Evolutionary conservation across 306 rosid genomes (phyloP), one percentile per base, ranked within the genome.

Genomic region (Trichosanthes truncata): DNA sequence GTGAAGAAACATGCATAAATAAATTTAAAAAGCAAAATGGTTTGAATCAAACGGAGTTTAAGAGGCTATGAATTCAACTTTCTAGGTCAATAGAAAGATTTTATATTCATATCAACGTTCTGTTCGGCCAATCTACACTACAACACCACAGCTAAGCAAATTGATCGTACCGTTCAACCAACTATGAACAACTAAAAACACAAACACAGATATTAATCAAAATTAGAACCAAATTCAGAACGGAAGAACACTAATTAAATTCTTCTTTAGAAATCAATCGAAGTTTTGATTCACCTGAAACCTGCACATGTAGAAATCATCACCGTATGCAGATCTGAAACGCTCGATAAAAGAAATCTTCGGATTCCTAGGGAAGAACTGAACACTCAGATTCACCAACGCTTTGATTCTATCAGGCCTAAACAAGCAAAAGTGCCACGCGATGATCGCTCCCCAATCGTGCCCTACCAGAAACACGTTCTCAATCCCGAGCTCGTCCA

Each of bases 221-320:
- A n/a, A 18, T 9, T 1, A 51, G 49, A 25, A 5, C 49, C 49
- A 48, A 18, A 48, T 13, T 48, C 1, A 12, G 12, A 48, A 48
- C 18, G 18, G 15, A 48, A 45, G 49, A 45, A 10, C 14, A 45
- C 12, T 43, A 29, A 43, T 43, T 5, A 29, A 13, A 61, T 61
- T 35, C n/a, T 0, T 61, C 5, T 1, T 4, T 61, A 61, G 68
- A 31, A 61, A 26, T 61, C 1, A 41, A 77, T 5, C 13, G 6
- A n/a, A 46, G 12, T 12, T 21, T 14, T 31, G 60, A 36, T 10
- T 53, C 21, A 90, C 93, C 90, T 90, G 93, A 81, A 88, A 90
- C 84, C 91, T 88, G 85, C 91, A 88, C 9, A 90, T 73, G 55
- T 90, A 90, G 79, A 84, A 87, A 83, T 90, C 83, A 74, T 90